Conservation (phyloP, 345 rosid genomes). For the Trapa incisa region DNA sequence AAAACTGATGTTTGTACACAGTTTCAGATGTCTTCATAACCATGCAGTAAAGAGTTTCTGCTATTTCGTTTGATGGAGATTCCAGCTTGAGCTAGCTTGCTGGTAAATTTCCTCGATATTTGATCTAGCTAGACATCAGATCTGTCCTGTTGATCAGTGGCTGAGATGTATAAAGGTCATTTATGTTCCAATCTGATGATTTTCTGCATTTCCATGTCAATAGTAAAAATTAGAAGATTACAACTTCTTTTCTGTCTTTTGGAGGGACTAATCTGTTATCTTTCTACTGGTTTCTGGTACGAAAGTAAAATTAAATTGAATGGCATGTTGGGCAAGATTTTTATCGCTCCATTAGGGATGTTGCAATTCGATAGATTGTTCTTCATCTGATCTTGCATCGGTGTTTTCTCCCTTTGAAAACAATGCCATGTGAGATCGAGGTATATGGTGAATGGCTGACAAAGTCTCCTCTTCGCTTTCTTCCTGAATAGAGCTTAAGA, state of each 20-base stretch:
- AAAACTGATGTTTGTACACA: slow-evolving; percentile 1
- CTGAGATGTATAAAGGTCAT: too few species aligned
- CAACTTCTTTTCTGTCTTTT: not conserved
- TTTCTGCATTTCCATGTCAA: not conserved
- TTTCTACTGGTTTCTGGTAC: not conserved
- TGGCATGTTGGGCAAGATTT: not conserved
- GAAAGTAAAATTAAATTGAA: not conserved
- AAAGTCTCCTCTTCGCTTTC: not conserved
- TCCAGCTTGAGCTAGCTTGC: slow-evolving; percentile 11
- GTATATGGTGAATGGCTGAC: not conserved
- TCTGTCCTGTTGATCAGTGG: too few species aligned
- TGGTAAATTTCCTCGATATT: slow-evolving; percentile 4
- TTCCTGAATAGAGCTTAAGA: slow-evolving; percentile 1
- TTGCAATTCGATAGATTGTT: not conserved
- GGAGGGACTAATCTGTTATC: not conserved
- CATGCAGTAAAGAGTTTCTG: not conserved
- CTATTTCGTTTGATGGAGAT: slow-evolving; percentile 3
- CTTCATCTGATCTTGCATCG: not conserved
- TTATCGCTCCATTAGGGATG: not conserved
- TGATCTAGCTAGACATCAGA: not conserved
- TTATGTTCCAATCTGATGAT: not conserved
- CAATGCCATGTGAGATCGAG: not conserved
- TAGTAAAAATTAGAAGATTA: not conserved
- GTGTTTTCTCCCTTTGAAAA: not conserved
- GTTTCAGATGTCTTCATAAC: slow-evolving; percentile 3